Percentiles rank a stretch among this genome's conserved stretches.
Evolutionary conservation across 805 yeast species (phyloP).

Genomic region (Wickerhamomyces rabaulensis): DNA sequence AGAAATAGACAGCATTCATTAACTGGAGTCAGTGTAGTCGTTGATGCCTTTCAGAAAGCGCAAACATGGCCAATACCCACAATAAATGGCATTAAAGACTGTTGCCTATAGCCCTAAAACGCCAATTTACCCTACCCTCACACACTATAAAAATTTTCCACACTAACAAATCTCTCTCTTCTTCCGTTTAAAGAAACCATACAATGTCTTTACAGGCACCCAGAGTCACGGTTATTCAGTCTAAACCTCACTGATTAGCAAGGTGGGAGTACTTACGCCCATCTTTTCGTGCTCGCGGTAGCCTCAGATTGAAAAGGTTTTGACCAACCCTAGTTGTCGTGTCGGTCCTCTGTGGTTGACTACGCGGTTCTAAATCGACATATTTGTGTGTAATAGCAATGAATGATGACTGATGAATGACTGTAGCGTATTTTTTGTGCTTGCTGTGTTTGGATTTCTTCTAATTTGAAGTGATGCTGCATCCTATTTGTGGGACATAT

Average conservation of each 20-base stretch:
- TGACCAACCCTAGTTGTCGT: slow-evolving; percentile 49
- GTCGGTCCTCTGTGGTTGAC: slow-evolving; percentile 35
- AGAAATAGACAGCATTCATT: slow-evolving; percentile 11
- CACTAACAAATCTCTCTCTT: not conserved
- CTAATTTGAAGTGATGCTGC: not conserved
- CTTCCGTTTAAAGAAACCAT: slow-evolving; percentile 1
- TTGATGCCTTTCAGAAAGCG: no score
- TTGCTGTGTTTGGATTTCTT: not conserved
- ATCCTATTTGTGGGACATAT: slow-evolving; percentile 3
- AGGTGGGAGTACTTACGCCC: slow-evolving; percentile 13
- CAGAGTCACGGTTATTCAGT: slow-evolving; percentile 46
- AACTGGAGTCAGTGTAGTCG: not conserved
- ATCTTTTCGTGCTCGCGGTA: slow-evolving; percentile 85
- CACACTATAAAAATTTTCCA: slow-evolving; percentile 5
- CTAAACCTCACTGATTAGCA: slow-evolving; percentile 28
- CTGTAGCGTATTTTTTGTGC: not conserved
- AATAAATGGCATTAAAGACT: no score
- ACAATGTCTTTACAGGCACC: slow-evolving; percentile 59
- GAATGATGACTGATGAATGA: not conserved
- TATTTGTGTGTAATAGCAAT: slow-evolving; percentile 9
- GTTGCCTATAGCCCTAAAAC: not conserved
- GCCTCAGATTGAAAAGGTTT: slow-evolving; percentile 61
- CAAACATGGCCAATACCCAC: no score
- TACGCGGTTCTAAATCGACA: slow-evolving; percentile 79
- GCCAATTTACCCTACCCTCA: not conserved